Percentiles rank a stretch among this genome's conserved stretches.
Evolutionary conservation across 2,329 filamentous ascomycete genomes (phyloP).

Genomic region (Fusarium ambrosium): DNA sequence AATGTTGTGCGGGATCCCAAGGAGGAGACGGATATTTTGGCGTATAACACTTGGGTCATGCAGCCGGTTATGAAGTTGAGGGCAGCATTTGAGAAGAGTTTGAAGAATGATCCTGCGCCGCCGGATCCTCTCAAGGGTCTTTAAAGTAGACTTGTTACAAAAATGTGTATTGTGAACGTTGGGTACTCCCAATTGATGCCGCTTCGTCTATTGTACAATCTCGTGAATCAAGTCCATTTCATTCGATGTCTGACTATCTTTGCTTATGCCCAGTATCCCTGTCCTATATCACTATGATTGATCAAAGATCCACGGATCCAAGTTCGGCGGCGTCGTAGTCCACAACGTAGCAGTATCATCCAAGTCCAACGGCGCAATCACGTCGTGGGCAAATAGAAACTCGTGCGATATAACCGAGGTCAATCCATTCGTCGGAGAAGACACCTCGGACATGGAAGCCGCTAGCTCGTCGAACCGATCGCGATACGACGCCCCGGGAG

Average conservation of each 20-base stretch:
- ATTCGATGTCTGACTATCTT: not conserved
- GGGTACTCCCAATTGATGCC: not conserved
- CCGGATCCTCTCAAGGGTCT: constrained; percentile 49
- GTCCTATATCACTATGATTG: not conserved
- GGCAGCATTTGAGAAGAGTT: constrained; percentile 45
- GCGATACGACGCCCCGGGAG: constrained; percentile 40
- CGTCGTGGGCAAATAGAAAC: not conserved
- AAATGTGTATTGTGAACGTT: not conserved
- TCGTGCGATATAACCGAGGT: not conserved
- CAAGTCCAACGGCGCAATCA: constrained; percentile 8
- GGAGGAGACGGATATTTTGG: constrained; percentile 50
- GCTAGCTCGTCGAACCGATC: constrained; percentile 44
- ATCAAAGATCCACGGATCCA: constrained; percentile 22
- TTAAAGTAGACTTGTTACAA: not conserved
- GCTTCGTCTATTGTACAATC: not conserved
- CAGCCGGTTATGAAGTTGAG: constrained; percentile 49
- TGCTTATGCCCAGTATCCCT: not conserved
- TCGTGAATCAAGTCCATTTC: not conserved
- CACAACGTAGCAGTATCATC: not conserved
- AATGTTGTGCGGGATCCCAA: constrained; percentile 50
- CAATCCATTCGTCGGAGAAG: not conserved
- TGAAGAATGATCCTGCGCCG: constrained; percentile 49
- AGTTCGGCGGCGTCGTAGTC: not conserved
- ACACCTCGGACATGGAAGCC: constrained; percentile 19
- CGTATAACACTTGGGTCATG: constrained; percentile 52